phyloP scores from a whole-genome alignment of 1,284 basidiomycete genomes.

The Trichosporon sp. region DNA sequence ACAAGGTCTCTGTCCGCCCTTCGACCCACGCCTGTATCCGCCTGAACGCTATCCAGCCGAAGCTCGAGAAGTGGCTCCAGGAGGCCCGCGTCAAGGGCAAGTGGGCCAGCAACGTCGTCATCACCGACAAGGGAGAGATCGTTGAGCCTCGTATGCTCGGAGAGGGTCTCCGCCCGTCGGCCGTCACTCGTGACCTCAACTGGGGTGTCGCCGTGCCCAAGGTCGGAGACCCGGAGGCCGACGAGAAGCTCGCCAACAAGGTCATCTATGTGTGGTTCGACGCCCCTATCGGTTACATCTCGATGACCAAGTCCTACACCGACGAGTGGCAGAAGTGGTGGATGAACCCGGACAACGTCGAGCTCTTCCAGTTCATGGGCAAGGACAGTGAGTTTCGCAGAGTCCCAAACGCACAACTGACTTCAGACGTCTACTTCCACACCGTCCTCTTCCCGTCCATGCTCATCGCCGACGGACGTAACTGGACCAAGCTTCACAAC shows the following conservation, averaged over 20 bases:
- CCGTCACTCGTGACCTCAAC: slow-evolving; percentile 86
- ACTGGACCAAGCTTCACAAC: slow-evolving; percentile 93
- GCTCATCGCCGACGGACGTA: slow-evolving; percentile 78
- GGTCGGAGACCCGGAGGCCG: slow-evolving; percentile 62
- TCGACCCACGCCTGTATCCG: slow-evolving; percentile 95
- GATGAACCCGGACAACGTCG: slow-evolving; percentile 87
- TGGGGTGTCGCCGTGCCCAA: slow-evolving; percentile 94
- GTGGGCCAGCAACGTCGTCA: slow-evolving; percentile 89
- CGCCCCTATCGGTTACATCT: slow-evolving; percentile 94
- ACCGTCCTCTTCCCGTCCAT: slow-evolving; percentile 92
- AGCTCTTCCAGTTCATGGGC: slow-evolving; percentile 98
- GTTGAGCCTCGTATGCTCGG: slow-evolving; percentile 84
- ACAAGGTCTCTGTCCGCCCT: slow-evolving; percentile 65
- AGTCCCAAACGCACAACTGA: background rate
- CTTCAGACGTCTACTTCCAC: slow-evolving; percentile 84
- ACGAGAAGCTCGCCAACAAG: slow-evolving; percentile 82
- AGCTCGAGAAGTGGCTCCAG: slow-evolving; percentile 84
- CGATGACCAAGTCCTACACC: slow-evolving; percentile 94
- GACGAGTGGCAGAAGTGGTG: slow-evolving; percentile 96
- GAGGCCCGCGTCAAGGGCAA: slow-evolving; percentile 70
- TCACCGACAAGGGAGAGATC: slow-evolving; percentile 78
- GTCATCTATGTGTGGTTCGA: slow-evolving; percentile 98
- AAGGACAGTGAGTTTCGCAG: slow-evolving; percentile 61
- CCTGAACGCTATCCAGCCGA: slow-evolving; percentile 75
- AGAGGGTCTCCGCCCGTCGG: slow-evolving; percentile 74